These are phyloP conservation scores for Coemansia erecta DNA, from an alignment of 192 early-diverging fungal genomes.

Conservation along the genomic window DNA sequence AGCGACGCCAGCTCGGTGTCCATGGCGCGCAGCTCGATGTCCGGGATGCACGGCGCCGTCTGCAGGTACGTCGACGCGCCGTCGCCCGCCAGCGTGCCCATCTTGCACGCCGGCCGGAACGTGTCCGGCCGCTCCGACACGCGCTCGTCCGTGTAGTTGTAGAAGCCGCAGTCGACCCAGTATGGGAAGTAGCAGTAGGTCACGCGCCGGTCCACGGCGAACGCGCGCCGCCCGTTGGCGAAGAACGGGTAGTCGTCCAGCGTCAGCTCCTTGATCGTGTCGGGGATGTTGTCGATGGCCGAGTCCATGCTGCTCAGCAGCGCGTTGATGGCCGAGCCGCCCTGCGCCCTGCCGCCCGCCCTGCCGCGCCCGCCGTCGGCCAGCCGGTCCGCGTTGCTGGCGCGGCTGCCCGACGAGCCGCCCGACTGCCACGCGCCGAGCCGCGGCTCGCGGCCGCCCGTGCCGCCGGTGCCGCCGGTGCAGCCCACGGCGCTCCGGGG, in stretches of 20 bases:
- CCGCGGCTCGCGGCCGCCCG: not conserved
- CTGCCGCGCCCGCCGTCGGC: not conserved
- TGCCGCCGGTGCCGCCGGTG: not conserved
- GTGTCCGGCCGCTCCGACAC: conserved; percentile 7
- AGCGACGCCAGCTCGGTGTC: conserved; percentile 16
- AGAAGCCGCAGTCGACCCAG: conserved; percentile 94
- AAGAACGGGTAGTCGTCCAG: conserved; percentile 29
- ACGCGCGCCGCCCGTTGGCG: not conserved
- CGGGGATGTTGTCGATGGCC: conserved; percentile 22
- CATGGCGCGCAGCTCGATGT: conserved; percentile 19
- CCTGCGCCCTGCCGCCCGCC: not conserved
- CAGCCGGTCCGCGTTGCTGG: not conserved
- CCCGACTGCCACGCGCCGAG: not conserved
- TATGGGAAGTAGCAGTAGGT: conserved; percentile 65
- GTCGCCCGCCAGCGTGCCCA: conserved; percentile 32
- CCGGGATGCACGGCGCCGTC: conserved; percentile 18
- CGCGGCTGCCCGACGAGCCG: not conserved
- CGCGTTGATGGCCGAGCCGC: conserved; percentile 11
- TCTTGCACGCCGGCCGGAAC: conserved; percentile 34
- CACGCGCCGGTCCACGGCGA: conserved; percentile 31
- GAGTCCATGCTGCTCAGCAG: conserved; percentile 17
- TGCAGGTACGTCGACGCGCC: conserved; percentile 39
- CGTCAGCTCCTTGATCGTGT: conserved; percentile 21
- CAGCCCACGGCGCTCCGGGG: not conserved
- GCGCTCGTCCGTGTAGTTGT: conserved; percentile 51